Conservation (phyloP, 371 early-diverging fungal genomes). For the Mucor saturninus region DNA sequence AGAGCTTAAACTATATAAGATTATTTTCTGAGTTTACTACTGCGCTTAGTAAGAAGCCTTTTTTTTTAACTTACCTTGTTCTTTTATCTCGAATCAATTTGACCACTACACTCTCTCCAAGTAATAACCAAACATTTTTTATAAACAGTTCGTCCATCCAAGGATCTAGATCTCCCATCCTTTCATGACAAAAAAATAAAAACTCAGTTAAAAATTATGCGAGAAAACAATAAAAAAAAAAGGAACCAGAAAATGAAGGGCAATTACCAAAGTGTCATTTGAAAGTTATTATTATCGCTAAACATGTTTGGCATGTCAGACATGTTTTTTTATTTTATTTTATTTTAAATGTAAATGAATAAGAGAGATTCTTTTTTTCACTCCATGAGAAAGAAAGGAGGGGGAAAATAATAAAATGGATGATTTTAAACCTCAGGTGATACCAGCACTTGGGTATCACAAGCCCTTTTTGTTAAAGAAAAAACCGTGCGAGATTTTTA, state of each 20-base stretch:
- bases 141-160: conserved; percentile 88
- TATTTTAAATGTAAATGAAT: background rate
- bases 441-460: background rate
- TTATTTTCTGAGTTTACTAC: background rate
- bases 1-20: conserved; percentile 47
- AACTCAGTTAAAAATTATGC: background rate
- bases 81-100: conserved; percentile 87
- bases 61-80: conserved; percentile 13
- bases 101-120: conserved; percentile 77
- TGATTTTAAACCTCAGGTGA: conserved; percentile 8
- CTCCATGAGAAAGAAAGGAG: background rate
- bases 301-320: background rate
- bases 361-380: background rate
- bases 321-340: background rate
- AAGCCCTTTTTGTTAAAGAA: background rate
- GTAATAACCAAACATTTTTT: conserved; percentile 67
- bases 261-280: conserved; percentile 13
- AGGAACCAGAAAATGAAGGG: background rate
- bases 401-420: background rate
- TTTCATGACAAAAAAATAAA: conserved; percentile 11
- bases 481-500: conserved; percentile 3
- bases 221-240: background rate
- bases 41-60: background rate
- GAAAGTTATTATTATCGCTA: background rate
- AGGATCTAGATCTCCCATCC: conserved; percentile 86